phyloP scores from a whole-genome alignment of 768 basidiomycete species.

The Pleurotus giganteus region DNA sequence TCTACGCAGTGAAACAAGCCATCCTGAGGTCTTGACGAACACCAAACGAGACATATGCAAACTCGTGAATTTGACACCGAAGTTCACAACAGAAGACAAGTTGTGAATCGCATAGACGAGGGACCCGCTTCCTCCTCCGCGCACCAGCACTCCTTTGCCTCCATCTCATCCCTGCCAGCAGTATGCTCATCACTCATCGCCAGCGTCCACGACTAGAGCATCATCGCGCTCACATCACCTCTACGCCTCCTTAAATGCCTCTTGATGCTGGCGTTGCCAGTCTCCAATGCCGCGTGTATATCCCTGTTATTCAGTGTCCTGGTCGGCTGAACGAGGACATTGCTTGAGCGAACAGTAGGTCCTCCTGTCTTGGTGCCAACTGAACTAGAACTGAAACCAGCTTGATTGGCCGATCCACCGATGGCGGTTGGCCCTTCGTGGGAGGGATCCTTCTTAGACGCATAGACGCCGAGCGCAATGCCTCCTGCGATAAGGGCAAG shows the following conservation, averaged over 20 bases:
- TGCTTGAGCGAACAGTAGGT: background rate
- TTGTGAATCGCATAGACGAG: no score
- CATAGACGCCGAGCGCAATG: constrained; percentile 57
- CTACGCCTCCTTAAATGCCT: background rate
- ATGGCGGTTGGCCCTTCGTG: constrained; percentile 58
- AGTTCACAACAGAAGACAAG: no score
- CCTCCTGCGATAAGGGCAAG: constrained; percentile 55
- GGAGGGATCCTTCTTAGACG: constrained; percentile 47
- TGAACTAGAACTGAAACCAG: constrained; percentile 7
- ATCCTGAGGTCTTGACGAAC: no score
- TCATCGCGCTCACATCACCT: background rate
- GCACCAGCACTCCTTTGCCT: no score
- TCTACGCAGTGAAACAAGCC: no score
- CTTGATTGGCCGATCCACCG: constrained; percentile 59
- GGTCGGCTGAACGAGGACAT: constrained; percentile 1
- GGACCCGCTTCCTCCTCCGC: no score
- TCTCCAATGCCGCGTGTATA: background rate
- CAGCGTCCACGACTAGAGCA: background rate
- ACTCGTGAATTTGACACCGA: no score
- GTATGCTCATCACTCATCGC: background rate
- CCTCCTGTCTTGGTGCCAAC: background rate
- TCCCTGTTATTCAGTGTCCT: constrained; percentile 4
- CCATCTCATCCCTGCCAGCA: background rate
- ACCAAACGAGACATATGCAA: no score
- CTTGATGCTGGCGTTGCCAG: background rate